These are phyloP conservation scores for Trichoderma guizhouense DNA, from an alignment of 2,329 filamentous ascomycete genomes.

Conservation along the genomic window DNA sequence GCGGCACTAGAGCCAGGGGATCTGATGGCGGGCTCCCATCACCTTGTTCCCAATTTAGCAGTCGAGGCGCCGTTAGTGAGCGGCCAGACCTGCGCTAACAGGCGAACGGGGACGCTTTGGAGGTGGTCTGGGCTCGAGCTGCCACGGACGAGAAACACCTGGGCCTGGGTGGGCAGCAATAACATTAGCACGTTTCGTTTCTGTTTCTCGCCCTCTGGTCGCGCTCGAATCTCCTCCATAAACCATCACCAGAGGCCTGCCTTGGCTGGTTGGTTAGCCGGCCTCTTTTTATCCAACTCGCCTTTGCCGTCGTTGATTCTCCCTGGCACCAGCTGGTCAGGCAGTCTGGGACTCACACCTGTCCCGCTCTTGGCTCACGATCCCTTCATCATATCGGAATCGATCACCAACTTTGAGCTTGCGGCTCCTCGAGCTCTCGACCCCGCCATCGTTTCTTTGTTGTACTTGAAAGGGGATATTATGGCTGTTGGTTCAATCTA, in stretches of 20 bases:
- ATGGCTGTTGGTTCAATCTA: slow-evolving; percentile 16
- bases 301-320: background rate
- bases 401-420: background rate
- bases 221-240: slow-evolving; percentile 2
- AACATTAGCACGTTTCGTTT: slow-evolving; percentile 16
- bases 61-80: slow-evolving; percentile 19
- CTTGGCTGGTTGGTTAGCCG: slow-evolving; percentile 11
- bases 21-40: slow-evolving; percentile 13
- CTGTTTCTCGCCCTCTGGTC: slow-evolving; percentile 2
- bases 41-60: slow-evolving; percentile 20
- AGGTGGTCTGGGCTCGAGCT: slow-evolving; percentile 17
- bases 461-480: background rate
- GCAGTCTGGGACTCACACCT: background rate
- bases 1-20: slow-evolving; percentile 5
- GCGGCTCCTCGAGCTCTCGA: background rate
- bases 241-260: slow-evolving; percentile 5
- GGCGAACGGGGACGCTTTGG: slow-evolving; percentile 3
- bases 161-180: background rate
- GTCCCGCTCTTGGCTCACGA: background rate
- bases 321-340: background rate
- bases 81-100: slow-evolving; percentile 16
- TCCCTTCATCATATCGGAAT: background rate
- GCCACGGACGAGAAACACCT: slow-evolving; percentile 12
- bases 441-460: background rate
- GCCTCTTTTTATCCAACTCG: background rate